These are phyloP conservation scores for Phaffia australis DNA, from an alignment of 768 basidiomycete genomes.

Conservation along the genomic window DNA sequence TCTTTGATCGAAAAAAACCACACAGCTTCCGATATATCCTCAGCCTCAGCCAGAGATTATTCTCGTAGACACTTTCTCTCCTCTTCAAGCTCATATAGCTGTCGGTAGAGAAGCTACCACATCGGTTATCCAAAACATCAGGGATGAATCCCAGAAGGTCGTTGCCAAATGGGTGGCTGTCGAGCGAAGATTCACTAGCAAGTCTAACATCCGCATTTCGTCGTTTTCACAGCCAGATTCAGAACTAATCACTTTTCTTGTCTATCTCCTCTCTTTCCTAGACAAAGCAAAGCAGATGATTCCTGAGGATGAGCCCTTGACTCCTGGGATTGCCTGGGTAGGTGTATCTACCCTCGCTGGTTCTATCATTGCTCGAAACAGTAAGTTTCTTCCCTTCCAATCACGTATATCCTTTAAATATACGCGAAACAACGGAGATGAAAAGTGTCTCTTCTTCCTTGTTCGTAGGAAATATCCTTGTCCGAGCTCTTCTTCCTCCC, in stretches of 20 bases:
- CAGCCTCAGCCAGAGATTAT: conserved; percentile 45
- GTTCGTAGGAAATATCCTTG: conserved; percentile 43
- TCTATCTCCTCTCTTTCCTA: conserved; percentile 34
- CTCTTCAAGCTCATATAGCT: conserved; percentile 67
- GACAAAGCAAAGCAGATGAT: conserved; percentile 73
- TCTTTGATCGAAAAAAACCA: not conserved
- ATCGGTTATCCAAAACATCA: conserved; percentile 50
- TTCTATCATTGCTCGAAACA: conserved; percentile 72
- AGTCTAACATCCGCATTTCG: conserved; percentile 27
- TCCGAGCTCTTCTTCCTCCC: conserved; percentile 66
- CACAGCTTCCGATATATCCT: conserved; percentile 25
- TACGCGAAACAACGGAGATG: too few relatives aligned
- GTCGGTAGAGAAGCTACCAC: conserved; percentile 52
- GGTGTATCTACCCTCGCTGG: conserved; percentile 79
- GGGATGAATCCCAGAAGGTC: conserved; percentile 56
- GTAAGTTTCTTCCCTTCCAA: conserved; percentile 35
- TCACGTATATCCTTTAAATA: not conserved
- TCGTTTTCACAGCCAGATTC: not conserved
- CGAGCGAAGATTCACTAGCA: conserved; percentile 76
- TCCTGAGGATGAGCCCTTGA: conserved; percentile 67
- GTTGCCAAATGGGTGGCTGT: conserved; percentile 74
- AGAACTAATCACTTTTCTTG: not conserved
- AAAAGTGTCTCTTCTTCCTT: not conserved
- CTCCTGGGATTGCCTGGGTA: conserved; percentile 67
- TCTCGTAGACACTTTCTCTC: conserved; percentile 62